Percentiles rank a stretch among this genome's conserved stretches.
phyloP scores from a whole-genome alignment of 1,284 basidiomycete species.

The Leccinum ponderosum region DNA sequence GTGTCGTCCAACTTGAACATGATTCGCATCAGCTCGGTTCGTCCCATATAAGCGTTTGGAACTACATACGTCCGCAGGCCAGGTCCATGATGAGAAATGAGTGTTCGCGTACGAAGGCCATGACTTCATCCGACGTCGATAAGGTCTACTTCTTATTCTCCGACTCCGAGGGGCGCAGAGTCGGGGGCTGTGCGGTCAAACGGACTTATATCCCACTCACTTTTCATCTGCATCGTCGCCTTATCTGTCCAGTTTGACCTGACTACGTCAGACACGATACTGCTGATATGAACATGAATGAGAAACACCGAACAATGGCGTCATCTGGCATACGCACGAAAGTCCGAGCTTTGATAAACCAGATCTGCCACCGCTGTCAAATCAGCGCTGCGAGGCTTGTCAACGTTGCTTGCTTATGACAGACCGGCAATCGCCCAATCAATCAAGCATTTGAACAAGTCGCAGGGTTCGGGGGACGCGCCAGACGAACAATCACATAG shows the following conservation, averaged over 20 bases:
- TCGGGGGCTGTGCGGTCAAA: constrained; percentile 9
- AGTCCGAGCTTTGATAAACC: constrained; percentile 1
- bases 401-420: constrained; percentile 6
- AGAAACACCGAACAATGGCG: constrained; percentile 17
- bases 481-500: constrained; percentile 4
- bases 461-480: constrained; percentile 12
- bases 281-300: constrained; percentile 19
- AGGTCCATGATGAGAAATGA: constrained; percentile 6
- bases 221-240: constrained; percentile 1
- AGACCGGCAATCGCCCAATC: constrained; percentile 12
- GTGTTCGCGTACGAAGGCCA: constrained; percentile 5
- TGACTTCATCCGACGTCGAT: constrained; percentile 16
- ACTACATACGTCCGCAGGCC: background rate
- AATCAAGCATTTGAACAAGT: constrained; percentile 1
- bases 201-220: constrained; percentile 3
- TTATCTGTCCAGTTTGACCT: constrained; percentile 15
- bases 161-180: constrained; percentile 20
- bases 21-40: background rate
- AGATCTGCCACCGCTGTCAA: constrained; percentile 13
- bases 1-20: constrained; percentile 1
- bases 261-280: constrained; percentile 1
- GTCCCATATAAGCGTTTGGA: background rate
- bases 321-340: constrained; percentile 8
- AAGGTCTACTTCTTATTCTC: constrained; percentile 10
- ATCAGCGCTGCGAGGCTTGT: constrained; percentile 11